These are phyloP conservation scores for Lipomyces lipofer DNA, from an alignment of 805 yeast species.

Conservation along the genomic window DNA sequence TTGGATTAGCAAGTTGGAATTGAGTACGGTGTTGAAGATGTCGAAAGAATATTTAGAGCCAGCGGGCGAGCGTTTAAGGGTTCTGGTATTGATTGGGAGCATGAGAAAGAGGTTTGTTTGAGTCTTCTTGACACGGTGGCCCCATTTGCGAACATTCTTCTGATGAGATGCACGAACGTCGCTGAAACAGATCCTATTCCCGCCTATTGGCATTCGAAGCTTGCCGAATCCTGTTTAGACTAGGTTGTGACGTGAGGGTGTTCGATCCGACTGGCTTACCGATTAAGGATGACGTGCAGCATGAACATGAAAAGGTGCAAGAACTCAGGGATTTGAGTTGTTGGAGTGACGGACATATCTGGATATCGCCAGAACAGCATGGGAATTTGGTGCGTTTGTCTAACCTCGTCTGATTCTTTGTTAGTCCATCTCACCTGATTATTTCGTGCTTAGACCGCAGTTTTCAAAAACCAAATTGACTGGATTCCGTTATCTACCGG, in stretches of 20 bases:
- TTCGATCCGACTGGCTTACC: constrained; percentile 12
- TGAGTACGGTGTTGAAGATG: constrained; percentile 6
- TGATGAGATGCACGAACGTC: no score
- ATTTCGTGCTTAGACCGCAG: constrained; percentile 6
- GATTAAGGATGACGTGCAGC: constrained; percentile 4
- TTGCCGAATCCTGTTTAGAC: constrained; percentile 7
- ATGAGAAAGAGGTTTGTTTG: constrained; percentile 1
- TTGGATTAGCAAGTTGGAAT: constrained; percentile 6
- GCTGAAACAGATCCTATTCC: constrained; percentile 1
- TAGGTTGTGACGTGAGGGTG: constrained; percentile 13
- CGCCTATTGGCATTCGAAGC: constrained; percentile 10
- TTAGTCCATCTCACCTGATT: no score
- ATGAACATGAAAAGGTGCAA: constrained; percentile 11
- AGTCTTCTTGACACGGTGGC: no score
- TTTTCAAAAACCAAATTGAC: constrained; percentile 14
- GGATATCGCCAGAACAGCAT: constrained; percentile 11
- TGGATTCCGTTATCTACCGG: constrained; percentile 9
- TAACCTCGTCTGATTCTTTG: background rate
- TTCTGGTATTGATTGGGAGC: constrained; percentile 7
- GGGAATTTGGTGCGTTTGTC: constrained; percentile 5
- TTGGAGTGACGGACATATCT: constrained; percentile 12
- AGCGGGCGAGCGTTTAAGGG: background rate
- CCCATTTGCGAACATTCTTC: no score
- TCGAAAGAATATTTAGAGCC: background rate
- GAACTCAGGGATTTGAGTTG: constrained; percentile 6